Base-by-base conservation (phyloP, 1,284 basidiomycete genomes). In the Fomitiporia mediterranea region DNA sequence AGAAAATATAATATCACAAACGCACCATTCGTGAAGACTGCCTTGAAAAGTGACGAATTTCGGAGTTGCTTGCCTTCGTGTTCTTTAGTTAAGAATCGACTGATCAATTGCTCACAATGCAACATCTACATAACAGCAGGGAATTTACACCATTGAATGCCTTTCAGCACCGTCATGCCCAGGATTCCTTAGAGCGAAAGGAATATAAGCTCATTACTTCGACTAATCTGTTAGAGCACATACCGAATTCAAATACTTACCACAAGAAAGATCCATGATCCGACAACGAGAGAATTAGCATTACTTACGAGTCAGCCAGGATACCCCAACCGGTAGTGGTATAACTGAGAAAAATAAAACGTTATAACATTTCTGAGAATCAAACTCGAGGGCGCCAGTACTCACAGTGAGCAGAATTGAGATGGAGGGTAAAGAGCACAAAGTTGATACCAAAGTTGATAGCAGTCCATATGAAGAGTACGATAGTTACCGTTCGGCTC, bases 241-340 rank as follows among this genome's bases (percentile, higher is more conserved):
- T 3, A 51, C 48, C 48, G 2, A 32, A 27, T 34, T 51, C 48
- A 17, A 35, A 51, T 17, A 51, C n/a, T n/a, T n/a, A n/a, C 48
- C 48, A 51, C 37, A 21, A 51, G 21, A 35, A 51, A 4, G 21
- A 51, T 51, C 48, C 48, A 51, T 5, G 19, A 19, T 15, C 21
- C n/a, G 48, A 30, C 27, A 34, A 51, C 19, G n/a, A 51, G 21
- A 17, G 21, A 3, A 17, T 35, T 51, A 6, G 30, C 48, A 11
- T 2, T 15, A 13, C 19, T 23, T 2, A 51, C 48, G 19, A 38
- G 28, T 11, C 48, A 51, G 6, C 48, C 48, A 11, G 28, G 7
- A 5, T n/a, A 51, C 8, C 7, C 40, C 40, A 6, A 8, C 5
- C 5, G 40, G 40, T n/a, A 42, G 19, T 42, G 40, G 19, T 23